Percentiles rank a stretch among this genome's conserved stretches.
phyloP scores from a whole-genome alignment of 2,329 filamentous ascomycete species.

The Cephalotrichum gorgonifer region DNA sequence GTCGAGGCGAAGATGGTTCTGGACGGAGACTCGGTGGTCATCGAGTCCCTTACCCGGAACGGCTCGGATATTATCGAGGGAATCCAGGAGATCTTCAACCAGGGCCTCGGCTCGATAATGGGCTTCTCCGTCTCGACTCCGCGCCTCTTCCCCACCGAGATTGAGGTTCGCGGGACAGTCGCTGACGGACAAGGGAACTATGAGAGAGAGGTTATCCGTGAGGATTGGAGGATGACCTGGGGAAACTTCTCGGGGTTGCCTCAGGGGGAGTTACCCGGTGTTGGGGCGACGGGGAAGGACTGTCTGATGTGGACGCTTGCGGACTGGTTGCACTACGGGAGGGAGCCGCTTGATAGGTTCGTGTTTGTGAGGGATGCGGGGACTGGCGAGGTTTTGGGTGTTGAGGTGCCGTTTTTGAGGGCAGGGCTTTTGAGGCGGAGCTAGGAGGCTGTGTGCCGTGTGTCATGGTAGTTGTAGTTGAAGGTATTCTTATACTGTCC shows the following conservation, averaged over 20 bases:
- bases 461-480: no score
- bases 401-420: constrained; percentile 22
- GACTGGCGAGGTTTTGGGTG: constrained; percentile 14
- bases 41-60: constrained; percentile 13
- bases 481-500: no score
- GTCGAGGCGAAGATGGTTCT: constrained; percentile 12
- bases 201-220: constrained; percentile 7
- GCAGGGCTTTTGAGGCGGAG: constrained; percentile 13
- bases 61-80: constrained; percentile 11
- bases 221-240: constrained; percentile 18
- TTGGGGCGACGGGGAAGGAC: constrained; percentile 11
- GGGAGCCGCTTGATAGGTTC: constrained; percentile 21
- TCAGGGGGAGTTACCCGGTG: constrained; percentile 18
- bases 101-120: constrained; percentile 14
- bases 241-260: constrained; percentile 9
- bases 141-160: constrained; percentile 16
- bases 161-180: constrained; percentile 7
- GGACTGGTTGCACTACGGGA: constrained; percentile 24
- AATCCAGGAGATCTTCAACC: constrained; percentile 12
- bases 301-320: constrained; percentile 20
- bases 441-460: no score
- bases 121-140: constrained; percentile 10
- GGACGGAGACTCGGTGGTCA: constrained; percentile 15
- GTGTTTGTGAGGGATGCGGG: constrained; percentile 16
- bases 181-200: background rate